Evolutionary conservation across 2,329 filamentous ascomycete species (phyloP).

Genomic region (Hawksworthiomyces lignivorus): DNA sequence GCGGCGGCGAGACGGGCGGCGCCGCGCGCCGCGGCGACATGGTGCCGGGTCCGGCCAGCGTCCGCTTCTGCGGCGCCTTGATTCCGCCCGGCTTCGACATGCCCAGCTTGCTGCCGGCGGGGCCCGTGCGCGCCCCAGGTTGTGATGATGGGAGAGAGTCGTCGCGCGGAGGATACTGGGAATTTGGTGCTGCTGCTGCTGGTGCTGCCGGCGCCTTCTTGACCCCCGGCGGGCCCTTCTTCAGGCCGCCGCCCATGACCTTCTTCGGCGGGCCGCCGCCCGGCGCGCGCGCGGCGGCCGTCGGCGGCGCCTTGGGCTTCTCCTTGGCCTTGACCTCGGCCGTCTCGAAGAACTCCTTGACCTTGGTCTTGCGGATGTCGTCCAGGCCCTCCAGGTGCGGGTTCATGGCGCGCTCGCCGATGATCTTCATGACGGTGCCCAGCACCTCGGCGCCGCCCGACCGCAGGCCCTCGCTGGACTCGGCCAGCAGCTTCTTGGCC

Average conservation of each 20-base stretch:
- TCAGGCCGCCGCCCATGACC: slow-evolving; percentile 33
- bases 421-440: slow-evolving; percentile 96
- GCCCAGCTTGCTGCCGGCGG: slow-evolving; percentile 42
- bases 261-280: slow-evolving; percentile 40
- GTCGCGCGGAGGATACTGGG: slow-evolving; percentile 19
- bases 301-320: slow-evolving; percentile 73
- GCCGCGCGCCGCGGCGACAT: slow-evolving; percentile 48
- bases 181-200: slow-evolving; percentile 19
- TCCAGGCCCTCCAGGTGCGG: slow-evolving; percentile 86
- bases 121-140: too few relatives aligned
- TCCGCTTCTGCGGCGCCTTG: slow-evolving; percentile 52
- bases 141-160: slow-evolving; percentile 51
- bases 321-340: slow-evolving; percentile 84
- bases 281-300: slow-evolving; percentile 38
- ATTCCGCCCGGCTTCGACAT: slow-evolving; percentile 50
- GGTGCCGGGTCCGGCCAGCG: slow-evolving; percentile 37
- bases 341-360: slow-evolving; percentile 83
- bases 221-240: slow-evolving; percentile 36
- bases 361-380: slow-evolving; percentile 90
- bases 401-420: slow-evolving; percentile 93
- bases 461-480: slow-evolving; percentile 78
- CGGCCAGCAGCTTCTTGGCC: slow-evolving; percentile 80
- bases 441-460: slow-evolving; percentile 87
- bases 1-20: slow-evolving; percentile 39
- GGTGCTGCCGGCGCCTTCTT: slow-evolving; percentile 38